Evolutionary conservation across 257 asterid species (phyloP).

Genomic region (Anisodus tanguticus): DNA sequence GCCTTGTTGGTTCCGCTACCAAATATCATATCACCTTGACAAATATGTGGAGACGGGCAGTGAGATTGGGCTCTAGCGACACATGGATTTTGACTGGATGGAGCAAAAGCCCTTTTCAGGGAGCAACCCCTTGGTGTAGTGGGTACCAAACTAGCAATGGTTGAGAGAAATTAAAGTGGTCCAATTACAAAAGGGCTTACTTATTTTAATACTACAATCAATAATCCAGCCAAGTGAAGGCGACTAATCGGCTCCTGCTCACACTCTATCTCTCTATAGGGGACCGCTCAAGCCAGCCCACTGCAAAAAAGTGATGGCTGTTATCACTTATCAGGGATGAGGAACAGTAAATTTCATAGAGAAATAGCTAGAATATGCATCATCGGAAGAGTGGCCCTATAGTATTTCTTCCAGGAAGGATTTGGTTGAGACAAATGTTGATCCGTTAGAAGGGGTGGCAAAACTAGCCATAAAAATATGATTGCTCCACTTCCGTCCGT

Average conservation of each 20-base stretch:
- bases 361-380: not conserved
- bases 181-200: not conserved
- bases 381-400: conserved; percentile 2
- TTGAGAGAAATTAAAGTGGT: not conserved
- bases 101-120: not conserved
- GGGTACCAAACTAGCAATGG: not conserved
- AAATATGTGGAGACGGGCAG: not conserved
- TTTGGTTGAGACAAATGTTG: not conserved
- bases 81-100: not conserved
- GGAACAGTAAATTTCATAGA: not conserved
- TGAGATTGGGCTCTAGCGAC: conserved; percentile 3
- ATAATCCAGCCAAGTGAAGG: conserved; percentile 11
- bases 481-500: not conserved
- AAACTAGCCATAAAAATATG: not conserved
- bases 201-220: not conserved
- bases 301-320: not conserved
- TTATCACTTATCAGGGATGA: not conserved
- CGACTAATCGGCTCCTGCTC: not conserved
- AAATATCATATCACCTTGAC: not conserved
- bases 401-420: not conserved
- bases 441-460: not conserved
- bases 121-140: not conserved
- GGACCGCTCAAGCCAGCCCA: conserved; percentile 27
- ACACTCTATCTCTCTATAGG: not conserved
- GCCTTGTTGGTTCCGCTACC: not conserved